Percentiles rank a stretch among this genome's conserved stretches.
These are phyloP conservation scores for Colletotrichum sp. DNA, from an alignment of 2,329 filamentous ascomycete species.

Conservation along the genomic window DNA sequence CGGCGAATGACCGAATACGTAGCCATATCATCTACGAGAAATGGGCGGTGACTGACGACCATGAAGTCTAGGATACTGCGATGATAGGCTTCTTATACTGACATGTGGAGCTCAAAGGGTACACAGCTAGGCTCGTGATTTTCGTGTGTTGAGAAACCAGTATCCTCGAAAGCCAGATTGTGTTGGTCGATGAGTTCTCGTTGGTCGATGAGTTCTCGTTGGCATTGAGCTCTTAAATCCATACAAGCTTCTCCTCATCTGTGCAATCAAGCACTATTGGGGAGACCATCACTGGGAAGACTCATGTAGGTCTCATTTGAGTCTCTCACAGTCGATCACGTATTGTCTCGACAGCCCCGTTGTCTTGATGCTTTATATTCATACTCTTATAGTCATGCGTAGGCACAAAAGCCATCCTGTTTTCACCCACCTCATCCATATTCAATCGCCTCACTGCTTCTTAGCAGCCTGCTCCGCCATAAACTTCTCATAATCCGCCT, in stretches of 20 bases:
- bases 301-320: background rate
- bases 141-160: background rate
- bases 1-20: fast-evolving
- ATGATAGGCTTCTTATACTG: background rate
- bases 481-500: constrained; percentile 16
- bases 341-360: background rate
- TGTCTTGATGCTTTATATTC: background rate
- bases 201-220: background rate
- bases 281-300: background rate
- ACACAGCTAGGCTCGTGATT: background rate
- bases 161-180: too few species aligned
- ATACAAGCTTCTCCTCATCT: fast-evolving
- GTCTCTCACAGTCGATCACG: fast-evolving
- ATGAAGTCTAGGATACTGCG: background rate
- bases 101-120: fast-evolving
- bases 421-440: fast-evolving
- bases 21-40: background rate
- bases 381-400: background rate
- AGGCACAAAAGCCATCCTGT: background rate
- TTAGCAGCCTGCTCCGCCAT: constrained; percentile 5
- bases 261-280: background rate
- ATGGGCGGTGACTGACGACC: background rate
- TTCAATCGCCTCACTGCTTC: background rate
- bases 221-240: fast-evolving
- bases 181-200: background rate